These are phyloP conservation scores for Cucumis hystrix DNA, from an alignment of 306 rosid genomes.

Conservation along the genomic window DNA sequence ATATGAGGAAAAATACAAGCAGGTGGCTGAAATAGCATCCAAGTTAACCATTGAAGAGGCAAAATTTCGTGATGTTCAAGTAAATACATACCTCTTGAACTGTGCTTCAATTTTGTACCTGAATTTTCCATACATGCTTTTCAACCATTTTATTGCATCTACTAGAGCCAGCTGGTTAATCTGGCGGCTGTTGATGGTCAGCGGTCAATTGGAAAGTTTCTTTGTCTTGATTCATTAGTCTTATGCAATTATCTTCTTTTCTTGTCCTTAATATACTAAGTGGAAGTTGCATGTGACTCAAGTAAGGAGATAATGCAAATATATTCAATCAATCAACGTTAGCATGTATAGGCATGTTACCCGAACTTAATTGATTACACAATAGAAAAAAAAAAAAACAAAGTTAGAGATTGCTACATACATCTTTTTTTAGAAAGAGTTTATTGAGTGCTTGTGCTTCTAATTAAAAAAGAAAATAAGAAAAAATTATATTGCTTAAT, in stretches of 20 bases:
- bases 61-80: conserved; percentile 83
- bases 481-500: neutral
- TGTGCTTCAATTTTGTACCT: neutral
- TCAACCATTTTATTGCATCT: neutral
- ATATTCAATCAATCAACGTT: neutral
- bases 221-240: neutral
- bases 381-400: neutral
- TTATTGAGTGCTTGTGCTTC: neutral
- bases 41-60: conserved; percentile 88
- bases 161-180: neutral
- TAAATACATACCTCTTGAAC: conserved; percentile 10
- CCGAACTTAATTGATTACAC: neutral
- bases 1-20: conserved; percentile 90
- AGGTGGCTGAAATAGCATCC: conserved; percentile 84
- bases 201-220: neutral
- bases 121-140: neutral
- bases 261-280: neutral
- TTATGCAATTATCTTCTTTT: neutral
- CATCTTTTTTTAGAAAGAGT: neutral
- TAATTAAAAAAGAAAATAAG: neutral
- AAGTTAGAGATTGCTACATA: neutral
- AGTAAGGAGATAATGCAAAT: neutral
- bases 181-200: neutral
- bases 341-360: neutral
- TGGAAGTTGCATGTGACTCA: neutral